Base-by-base conservation (phyloP, 2,329 filamentous ascomycete genomes). In the Didymellaceae sp. region DNA sequence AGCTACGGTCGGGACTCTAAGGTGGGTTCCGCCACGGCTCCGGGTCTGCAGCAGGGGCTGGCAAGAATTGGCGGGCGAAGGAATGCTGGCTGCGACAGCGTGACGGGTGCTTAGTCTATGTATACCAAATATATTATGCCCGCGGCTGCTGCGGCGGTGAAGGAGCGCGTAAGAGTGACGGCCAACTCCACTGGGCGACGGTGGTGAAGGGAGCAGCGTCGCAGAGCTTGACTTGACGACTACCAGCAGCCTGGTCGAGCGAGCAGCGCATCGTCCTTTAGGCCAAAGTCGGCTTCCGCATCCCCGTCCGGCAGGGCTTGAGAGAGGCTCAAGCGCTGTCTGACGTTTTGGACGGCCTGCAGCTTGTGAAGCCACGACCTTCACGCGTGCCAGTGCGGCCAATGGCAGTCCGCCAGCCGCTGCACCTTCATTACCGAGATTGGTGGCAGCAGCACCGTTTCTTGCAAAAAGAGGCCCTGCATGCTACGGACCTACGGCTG, bases 131-230 rank as follows among this genome's bases (percentile, higher is more conserved):
- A n/a, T n/a, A n/a, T n/a, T n/a, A n/a, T n/a, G n/a, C n/a, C n/a
- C n/a, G n/a, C n/a, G n/a, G n/a, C n/a, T n/a, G n/a, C n/a, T n/a
- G n/a, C n/a, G n/a, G n/a, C n/a, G n/a, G n/a, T n/a, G n/a, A n/a
- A 20, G 32, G 31, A 16, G 33, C 4, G 34, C 14, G 40, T 31
- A 28, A 26, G 35, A 45, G 30, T n/a, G n/a, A n/a, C n/a, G 17
- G 11, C 16, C 18, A n/a, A 30, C 43, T 46, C 25, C 34, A 32
- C 43, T 30, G 32, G 54, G 44, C 51, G 58, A 57, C 57, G 50
- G 58, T 53, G 52, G 53, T 60, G 53, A 59, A 52, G 54, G 52
- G 47, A 42, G 52, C 45, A 41, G 55, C 54, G 57, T 58, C 48
- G 53, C 57, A 57, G 48, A 52, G 55, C 26, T 41, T 45, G 35